Evolutionary conservation across 78 protist species (phyloP), one percentile per base, ranked within the genome.

Genomic region (Paratrimastix pyriformis): DNA sequence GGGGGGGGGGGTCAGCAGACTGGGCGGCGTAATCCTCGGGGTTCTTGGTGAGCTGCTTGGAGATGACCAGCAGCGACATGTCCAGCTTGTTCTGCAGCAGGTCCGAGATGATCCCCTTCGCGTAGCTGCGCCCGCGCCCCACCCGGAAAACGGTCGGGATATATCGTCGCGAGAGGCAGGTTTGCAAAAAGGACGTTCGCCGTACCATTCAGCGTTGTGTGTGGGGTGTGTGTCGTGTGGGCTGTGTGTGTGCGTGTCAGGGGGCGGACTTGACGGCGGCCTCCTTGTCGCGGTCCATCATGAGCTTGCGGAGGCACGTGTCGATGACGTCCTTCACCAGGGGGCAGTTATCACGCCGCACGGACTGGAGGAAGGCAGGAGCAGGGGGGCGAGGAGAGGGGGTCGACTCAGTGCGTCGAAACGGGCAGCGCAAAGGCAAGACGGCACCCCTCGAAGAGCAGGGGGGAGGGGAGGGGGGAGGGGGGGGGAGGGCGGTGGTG

Each of bases 331-430:
- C 80, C 38, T 79, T 59, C 33, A 90, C 97, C 9, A 98, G 83
- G 13, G 59, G 74, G 72, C 98, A 98, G 76, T 93, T 94, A 86
- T 98, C 99, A 5, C 99, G 80, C 7, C 99, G 86, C 62, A 95
- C 96, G 18, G 95, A 72, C 78, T 91, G 77, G 42, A 86, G 78
- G 0, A 80, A 79, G 37, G 58, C 40, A 50, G 62, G 1, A 50
- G 35, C 60, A 46, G 52, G 60, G 30, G n/a, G 35, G 44, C 46
- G 30, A 7, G 29, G 3, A 11, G 7, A 58, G 15, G 64, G 64
- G 3, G 64, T 7, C 64, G 7, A 7, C 62, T 74, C 11, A 44
- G 8, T 45, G 69, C 39, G 50, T 15, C 54, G n/a, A 79, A 35
- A 75, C 24, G 11, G 40, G 58, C 64, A 57, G 13, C 54, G 1